phyloP scores from a whole-genome alignment of 1,284 basidiomycete species.

The Puccinia horiana region DNA sequence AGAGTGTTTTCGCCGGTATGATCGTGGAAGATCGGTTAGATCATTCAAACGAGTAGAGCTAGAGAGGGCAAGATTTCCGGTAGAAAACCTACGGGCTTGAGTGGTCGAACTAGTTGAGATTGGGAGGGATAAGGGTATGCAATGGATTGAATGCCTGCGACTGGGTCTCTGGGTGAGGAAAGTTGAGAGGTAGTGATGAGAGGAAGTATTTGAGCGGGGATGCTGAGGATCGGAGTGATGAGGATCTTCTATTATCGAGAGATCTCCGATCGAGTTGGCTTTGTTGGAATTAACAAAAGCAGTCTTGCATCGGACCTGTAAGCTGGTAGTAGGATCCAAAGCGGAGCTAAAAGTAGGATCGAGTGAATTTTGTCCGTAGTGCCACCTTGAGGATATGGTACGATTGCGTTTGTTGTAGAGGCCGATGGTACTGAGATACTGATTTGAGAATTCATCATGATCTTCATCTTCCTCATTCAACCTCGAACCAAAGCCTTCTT shows the following conservation, averaged over 20 bases:
- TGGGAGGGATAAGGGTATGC: neutral
- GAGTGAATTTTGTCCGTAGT: slow-evolving; percentile 22
- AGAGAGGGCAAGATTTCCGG: neutral
- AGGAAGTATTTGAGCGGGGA: slow-evolving; percentile 50
- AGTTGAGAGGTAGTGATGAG: slow-evolving; percentile 18
- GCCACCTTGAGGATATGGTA: slow-evolving; percentile 43
- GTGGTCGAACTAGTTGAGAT: neutral
- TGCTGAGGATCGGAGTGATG: slow-evolving; percentile 57
- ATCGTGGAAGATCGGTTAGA: neutral
- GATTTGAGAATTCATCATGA: slow-evolving; percentile 12
- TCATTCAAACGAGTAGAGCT: neutral
- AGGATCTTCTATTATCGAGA: too few relatives aligned
- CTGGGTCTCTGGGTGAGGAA: neutral
- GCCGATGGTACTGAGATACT: neutral
- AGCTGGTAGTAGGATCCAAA: neutral
- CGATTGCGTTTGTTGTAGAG: slow-evolving; percentile 36
- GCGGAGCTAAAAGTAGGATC: neutral
- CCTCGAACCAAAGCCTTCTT: slow-evolving; percentile 30
- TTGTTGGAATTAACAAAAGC: slow-evolving; percentile 13
- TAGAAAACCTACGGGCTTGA: slow-evolving; percentile 31
- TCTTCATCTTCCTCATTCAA: slow-evolving; percentile 44
- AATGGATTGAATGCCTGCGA: slow-evolving; percentile 24
- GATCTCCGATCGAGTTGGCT: slow-evolving; percentile 55
- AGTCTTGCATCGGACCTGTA: slow-evolving; percentile 35
- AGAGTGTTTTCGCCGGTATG: neutral